Percentiles rank a stretch among this genome's conserved stretches.
phyloP scores from a whole-genome alignment of 2,329 filamentous ascomycete genomes.

The Talaromyces sp. region DNA sequence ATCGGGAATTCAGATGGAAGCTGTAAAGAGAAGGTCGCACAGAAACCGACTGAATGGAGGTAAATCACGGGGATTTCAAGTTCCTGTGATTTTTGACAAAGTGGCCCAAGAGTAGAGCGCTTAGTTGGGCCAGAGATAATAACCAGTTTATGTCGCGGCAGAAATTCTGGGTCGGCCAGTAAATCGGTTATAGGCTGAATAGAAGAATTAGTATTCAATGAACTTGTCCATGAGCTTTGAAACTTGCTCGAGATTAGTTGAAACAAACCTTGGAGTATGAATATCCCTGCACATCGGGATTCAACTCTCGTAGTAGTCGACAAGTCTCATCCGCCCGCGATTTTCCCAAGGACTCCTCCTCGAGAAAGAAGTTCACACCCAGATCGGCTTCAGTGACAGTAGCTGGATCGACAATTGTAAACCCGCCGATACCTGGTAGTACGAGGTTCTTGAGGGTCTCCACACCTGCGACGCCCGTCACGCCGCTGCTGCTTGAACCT shows the following conservation, averaged over 20 bases:
- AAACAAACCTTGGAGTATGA: conserved; percentile 61
- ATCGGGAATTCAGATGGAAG: conserved; percentile 83
- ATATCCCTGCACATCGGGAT: conserved; percentile 84
- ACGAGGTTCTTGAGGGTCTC: conserved; percentile 98
- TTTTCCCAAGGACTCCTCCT: conserved; percentile 74
- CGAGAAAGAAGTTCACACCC: conserved; percentile 96
- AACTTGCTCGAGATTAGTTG: neutral
- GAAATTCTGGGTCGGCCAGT: conserved; percentile 41
- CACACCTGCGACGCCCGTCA: conserved; percentile 81
- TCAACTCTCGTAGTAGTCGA: conserved; percentile 79
- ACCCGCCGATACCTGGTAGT: conserved; percentile 85
- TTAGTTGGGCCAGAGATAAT: conserved; percentile 63
- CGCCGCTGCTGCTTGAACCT: conserved; percentile 43
- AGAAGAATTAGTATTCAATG: neutral
- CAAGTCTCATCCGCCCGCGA: conserved; percentile 77
- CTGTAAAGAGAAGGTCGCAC: conserved; percentile 80
- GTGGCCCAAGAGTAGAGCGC: conserved; percentile 52
- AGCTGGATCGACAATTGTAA: conserved; percentile 84
- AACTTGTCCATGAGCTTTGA: neutral
- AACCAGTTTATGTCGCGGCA: conserved; percentile 60
- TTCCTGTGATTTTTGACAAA: conserved; percentile 55
- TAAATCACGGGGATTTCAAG: conserved; percentile 75
- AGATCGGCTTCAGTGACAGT: conserved; percentile 79
- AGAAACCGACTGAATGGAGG: conserved; percentile 88
- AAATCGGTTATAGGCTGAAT: conserved; percentile 41